A percentile compares a stretch with the other conserved stretches of the same genome.
Evolutionary conservation across 768 basidiomycete genomes (phyloP).

Genomic region (Nidula microcarpa): DNA sequence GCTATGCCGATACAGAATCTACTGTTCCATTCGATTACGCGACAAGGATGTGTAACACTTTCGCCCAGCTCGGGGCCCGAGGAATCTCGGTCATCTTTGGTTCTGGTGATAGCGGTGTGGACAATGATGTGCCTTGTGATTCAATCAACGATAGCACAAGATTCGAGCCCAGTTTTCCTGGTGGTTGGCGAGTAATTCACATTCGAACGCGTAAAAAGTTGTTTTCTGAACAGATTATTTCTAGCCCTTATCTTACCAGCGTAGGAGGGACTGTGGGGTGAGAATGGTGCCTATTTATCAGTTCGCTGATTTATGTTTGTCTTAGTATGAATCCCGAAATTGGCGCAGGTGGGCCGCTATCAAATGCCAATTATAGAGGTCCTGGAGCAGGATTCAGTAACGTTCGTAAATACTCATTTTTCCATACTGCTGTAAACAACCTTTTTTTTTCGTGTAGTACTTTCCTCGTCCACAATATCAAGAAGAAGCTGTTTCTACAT

Average conservation of each 20-base stretch:
- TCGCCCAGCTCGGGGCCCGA: conserved; percentile 18
- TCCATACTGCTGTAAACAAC: not conserved
- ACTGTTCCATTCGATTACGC: not conserved
- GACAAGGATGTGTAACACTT: not conserved
- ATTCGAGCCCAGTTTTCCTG: not conserved
- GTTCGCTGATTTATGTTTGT: too few species aligned
- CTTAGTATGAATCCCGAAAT: not conserved
- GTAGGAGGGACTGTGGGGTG: not conserved
- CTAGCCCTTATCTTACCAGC: not conserved
- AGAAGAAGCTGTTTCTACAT: conserved; percentile 12
- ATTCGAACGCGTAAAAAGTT: not conserved
- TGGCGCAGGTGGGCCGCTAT: not conserved
- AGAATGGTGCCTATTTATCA: not conserved
- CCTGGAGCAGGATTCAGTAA: not conserved
- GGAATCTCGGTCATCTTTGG: conserved; percentile 41
- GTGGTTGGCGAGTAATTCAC: not conserved
- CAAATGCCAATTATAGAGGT: not conserved
- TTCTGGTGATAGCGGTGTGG: conserved; percentile 46
- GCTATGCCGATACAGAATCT: not conserved
- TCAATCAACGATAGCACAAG: not conserved
- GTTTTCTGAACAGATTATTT: not conserved
- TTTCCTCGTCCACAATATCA: conserved; percentile 40
- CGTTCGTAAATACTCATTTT: not conserved
- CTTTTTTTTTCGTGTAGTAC: not conserved
- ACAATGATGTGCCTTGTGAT: conserved; percentile 16